Evolutionary conservation across 371 early-diverging fungal genomes (phyloP).

Genomic region (Zopfochytrium polystomum): DNA sequence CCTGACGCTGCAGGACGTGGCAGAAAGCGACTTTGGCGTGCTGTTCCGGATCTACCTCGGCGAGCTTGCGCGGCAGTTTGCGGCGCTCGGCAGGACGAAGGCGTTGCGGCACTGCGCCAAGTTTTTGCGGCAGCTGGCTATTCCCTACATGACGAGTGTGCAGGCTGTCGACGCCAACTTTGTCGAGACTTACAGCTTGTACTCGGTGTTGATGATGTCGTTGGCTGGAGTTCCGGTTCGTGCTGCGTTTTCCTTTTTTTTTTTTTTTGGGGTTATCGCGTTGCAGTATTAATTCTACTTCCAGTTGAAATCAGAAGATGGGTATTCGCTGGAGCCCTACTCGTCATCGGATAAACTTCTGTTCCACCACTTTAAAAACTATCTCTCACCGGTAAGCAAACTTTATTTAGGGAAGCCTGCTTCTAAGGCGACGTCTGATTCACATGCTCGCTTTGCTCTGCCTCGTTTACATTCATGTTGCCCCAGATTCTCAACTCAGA

Average conservation of each 20-base stretch:
- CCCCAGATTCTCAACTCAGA: slow-evolving; percentile 39
- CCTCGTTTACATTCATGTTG: slow-evolving; percentile 3
- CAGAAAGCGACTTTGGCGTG: slow-evolving; percentile 32
- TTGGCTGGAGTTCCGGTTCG: slow-evolving; percentile 39
- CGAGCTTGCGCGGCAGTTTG: slow-evolving; percentile 39
- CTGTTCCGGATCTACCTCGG: slow-evolving; percentile 44
- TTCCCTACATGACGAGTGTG: slow-evolving; percentile 38
- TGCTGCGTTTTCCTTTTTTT: slow-evolving; percentile 2
- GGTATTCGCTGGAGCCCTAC: slow-evolving; percentile 27
- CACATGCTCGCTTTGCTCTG: not conserved
- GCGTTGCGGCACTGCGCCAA: slow-evolving; percentile 45
- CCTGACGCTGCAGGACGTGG: slow-evolving; percentile 34
- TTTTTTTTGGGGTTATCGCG: no score
- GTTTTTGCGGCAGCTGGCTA: slow-evolving; percentile 34
- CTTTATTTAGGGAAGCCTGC: no score
- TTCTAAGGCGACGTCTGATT: no score
- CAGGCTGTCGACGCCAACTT: slow-evolving; percentile 30
- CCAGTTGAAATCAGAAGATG: slow-evolving; percentile 27
- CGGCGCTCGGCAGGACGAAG: slow-evolving; percentile 39
- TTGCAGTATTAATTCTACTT: no score
- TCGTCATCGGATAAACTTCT: slow-evolving; percentile 24
- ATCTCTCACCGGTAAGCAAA: slow-evolving; percentile 26
- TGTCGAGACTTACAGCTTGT: slow-evolving; percentile 29
- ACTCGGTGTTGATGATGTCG: slow-evolving; percentile 39
- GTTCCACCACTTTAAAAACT: slow-evolving; percentile 33